Percentiles rank a stretch among this genome's conserved stretches.
These are phyloP conservation scores for Ogataea parapolymorpha DNA, from an alignment of 805 yeast genomes.

Conservation along the genomic window DNA sequence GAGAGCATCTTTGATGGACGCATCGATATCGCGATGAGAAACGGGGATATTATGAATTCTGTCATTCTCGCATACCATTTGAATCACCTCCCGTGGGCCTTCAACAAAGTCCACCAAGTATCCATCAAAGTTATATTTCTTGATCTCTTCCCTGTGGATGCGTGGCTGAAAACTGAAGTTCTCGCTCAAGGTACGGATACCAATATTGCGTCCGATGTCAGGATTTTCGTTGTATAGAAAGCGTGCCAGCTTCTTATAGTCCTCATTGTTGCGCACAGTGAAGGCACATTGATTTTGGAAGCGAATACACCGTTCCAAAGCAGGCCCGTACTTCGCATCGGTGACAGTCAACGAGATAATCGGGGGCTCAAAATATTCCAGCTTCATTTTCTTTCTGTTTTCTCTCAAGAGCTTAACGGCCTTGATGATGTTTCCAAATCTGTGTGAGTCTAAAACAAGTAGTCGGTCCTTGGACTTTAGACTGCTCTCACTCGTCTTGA, in stretches of 20 bases:
- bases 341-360: constrained; percentile 56
- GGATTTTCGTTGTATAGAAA: constrained; percentile 37
- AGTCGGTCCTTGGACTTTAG: constrained; percentile 50
- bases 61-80: constrained; percentile 62
- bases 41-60: constrained; percentile 61
- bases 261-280: constrained; percentile 51
- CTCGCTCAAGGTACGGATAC: constrained; percentile 48
- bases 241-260: constrained; percentile 45
- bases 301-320: constrained; percentile 56
- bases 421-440: constrained; percentile 27
- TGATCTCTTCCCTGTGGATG: constrained; percentile 28
- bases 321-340: constrained; percentile 47
- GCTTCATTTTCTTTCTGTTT: constrained; percentile 26
- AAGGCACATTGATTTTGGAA: constrained; percentile 55
- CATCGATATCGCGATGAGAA: constrained; percentile 42
- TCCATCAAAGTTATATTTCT: constrained; percentile 70
- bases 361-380: constrained; percentile 71
- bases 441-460: constrained; percentile 38
- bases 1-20: constrained; percentile 35
- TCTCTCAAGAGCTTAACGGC: constrained; percentile 44
- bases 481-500: constrained; percentile 15
- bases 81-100: constrained; percentile 71
- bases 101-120: constrained; percentile 63
- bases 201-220: constrained; percentile 39
- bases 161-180: constrained; percentile 11